These are phyloP conservation scores for Myxozyma vanderwaltii DNA, from an alignment of 805 yeast species.

Conservation along the genomic window DNA sequence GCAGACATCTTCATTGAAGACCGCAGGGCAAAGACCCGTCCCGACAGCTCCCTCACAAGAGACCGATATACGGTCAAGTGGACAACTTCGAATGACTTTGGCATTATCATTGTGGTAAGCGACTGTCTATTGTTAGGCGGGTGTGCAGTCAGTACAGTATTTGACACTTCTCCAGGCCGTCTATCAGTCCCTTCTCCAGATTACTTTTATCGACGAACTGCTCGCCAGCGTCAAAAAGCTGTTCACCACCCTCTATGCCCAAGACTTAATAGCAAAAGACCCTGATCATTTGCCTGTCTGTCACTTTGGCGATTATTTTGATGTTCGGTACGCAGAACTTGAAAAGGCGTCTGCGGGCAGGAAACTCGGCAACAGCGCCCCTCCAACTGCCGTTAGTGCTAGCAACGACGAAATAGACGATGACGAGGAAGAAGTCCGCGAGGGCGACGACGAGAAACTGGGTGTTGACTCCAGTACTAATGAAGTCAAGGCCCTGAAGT, in stretches of 20 bases:
- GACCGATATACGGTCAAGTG: conserved; percentile 53
- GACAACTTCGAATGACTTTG: conserved; percentile 48
- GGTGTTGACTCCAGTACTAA: not conserved
- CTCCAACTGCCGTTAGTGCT: conserved; percentile 2
- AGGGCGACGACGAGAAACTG: not conserved
- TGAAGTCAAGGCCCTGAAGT: not conserved
- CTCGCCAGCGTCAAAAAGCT: conserved; percentile 42
- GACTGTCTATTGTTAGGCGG: too few species aligned
- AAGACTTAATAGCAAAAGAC: conserved; percentile 27
- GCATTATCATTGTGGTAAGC: conserved; percentile 44
- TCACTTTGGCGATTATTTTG: conserved; percentile 41
- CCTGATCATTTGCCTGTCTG: conserved; percentile 22
- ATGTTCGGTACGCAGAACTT: conserved; percentile 39
- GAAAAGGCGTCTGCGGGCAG: conserved; percentile 25
- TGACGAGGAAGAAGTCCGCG: not conserved
- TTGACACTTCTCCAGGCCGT: conserved; percentile 32
- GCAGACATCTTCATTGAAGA: conserved; percentile 51
- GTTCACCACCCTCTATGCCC: conserved; percentile 38
- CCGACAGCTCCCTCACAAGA: conserved; percentile 33
- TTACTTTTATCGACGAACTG: conserved; percentile 42
- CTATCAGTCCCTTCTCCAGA: conserved; percentile 43
- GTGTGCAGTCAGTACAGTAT: too few species aligned
- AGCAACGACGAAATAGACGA: conserved; percentile 11
- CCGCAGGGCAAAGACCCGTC: conserved; percentile 10
- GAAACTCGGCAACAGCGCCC: not conserved